Base-by-base conservation (phyloP, 2,329 filamentous ascomycete species). In the Rutstroemia sp. region DNA sequence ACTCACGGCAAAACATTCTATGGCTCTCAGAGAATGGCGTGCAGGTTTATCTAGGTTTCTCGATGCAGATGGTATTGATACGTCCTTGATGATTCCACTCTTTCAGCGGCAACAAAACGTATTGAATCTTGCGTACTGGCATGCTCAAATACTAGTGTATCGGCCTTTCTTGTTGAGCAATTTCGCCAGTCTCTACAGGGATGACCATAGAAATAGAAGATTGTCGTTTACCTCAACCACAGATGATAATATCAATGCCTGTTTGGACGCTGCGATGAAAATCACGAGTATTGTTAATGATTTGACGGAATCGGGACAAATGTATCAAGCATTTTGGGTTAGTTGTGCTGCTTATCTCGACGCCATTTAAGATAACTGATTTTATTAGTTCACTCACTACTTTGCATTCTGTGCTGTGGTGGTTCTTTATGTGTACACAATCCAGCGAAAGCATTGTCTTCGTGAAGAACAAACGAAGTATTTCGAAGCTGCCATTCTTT, bases 351-450 rank as follows among this genome's bases (percentile, higher is more conserved):
- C 41, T 9, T 23, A 30, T 10, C 44, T 19, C 8, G 23, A 5
- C 34, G 14, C n/a, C 34, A 10, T 27, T 2, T 21, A 25, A 21
- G 19, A 6, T 12, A 23, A 10, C 54, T 57, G 16, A 60, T 6
- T 16, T 18, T 7, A 3, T 0, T 21, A 71, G 69, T 71, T 72
- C 46, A 70, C 67, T 0, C 73, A 73, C 23, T 77, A 77, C 54
- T 74, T 73, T 52, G 74, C 71, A 1, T 77, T 77, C 46, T 75
- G 68, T 12, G 75, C 75, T 0, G 71, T 74, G 2, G 72, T 75
- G 1, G 69, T 77, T 1, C 64, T 77, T 2, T 77, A 77, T 55
- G 71, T 77, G 4, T 74, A 73, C 44, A 70, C 71, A 4, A 76
- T 77, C 9, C 74, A 75, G 44, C 65, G 72, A 34, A 59, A 69